Evolutionary conservation across 2,329 filamentous ascomycete species (phyloP).

Genomic region (Hypomyces perniciosus): DNA sequence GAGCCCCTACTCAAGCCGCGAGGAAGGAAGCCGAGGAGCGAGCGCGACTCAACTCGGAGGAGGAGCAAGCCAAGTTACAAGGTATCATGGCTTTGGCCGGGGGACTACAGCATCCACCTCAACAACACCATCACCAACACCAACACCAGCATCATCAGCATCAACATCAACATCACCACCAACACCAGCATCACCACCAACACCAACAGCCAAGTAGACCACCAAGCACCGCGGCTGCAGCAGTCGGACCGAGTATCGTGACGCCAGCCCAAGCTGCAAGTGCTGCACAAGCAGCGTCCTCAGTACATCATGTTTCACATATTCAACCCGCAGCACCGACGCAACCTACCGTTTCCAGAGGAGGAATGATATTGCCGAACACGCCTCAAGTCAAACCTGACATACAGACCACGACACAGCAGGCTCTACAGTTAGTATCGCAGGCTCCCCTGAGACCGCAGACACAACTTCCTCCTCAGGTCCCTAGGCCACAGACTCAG

Average conservation of each 20-base stretch:
- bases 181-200: slow-evolving; percentile 31
- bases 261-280: slow-evolving; percentile 29
- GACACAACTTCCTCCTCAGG: slow-evolving; percentile 26
- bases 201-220: slow-evolving; percentile 21
- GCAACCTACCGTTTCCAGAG: slow-evolving; percentile 7
- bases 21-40: slow-evolving; percentile 62
- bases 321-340: slow-evolving; percentile 16
- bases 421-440: slow-evolving; percentile 24
- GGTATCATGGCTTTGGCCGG: slow-evolving; percentile 53
- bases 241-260: slow-evolving; percentile 25
- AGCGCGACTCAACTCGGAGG: slow-evolving; percentile 51
- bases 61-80: slow-evolving; percentile 54
- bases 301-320: slow-evolving; percentile 11
- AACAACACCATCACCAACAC: slow-evolving; percentile 5
- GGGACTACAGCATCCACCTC: slow-evolving; percentile 41
- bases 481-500: slow-evolving; percentile 14
- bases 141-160: background rate
- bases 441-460: slow-evolving; percentile 22
- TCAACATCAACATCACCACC: background rate
- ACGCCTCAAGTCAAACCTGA: slow-evolving; percentile 15
- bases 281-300: slow-evolving; percentile 21
- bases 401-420: slow-evolving; percentile 25
- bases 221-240: slow-evolving; percentile 19
- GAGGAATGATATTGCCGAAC: background rate
- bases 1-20: slow-evolving; percentile 69